Conservation (phyloP, 345 rosid species). For the Citrus trifoliata region DNA sequence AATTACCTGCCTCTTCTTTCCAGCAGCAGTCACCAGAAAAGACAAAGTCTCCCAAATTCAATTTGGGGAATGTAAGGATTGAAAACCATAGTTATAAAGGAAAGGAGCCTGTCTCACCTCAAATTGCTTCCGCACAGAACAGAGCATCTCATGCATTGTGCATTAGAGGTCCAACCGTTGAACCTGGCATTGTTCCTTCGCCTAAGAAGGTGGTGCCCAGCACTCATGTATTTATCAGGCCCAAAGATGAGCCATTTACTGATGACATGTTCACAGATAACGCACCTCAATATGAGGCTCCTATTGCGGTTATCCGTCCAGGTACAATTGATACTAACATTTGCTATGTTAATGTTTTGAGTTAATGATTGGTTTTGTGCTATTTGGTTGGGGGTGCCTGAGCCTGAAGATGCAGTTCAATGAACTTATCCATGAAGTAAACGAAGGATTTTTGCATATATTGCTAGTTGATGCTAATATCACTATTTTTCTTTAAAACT, state of each 20-base stretch:
- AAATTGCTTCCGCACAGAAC: slow-evolving; percentile 18
- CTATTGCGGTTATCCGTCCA: slow-evolving; percentile 47
- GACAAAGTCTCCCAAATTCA: not conserved
- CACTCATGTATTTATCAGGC: slow-evolving; percentile 24
- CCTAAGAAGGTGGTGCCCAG: slow-evolving; percentile 16
- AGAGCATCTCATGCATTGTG: slow-evolving; percentile 24
- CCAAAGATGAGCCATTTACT: slow-evolving; percentile 57
- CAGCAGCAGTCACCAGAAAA: slow-evolving; percentile 15
- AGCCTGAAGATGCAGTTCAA: not conserved
- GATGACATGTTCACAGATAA: slow-evolving; percentile 43
- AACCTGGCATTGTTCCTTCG: slow-evolving; percentile 1
- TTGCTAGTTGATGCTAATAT: not conserved
- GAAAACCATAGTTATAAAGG: slow-evolving; percentile 34
- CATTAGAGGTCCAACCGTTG: slow-evolving; percentile 25
- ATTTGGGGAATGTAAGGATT: slow-evolving; percentile 9
- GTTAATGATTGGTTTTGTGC: not conserved
- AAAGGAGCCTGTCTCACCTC: slow-evolving; percentile 37
- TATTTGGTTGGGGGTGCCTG: not conserved
- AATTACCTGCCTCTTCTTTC: slow-evolving; percentile 20
- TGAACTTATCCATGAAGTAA: not conserved
- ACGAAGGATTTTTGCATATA: not conserved
- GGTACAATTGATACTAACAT: slow-evolving; percentile 27
- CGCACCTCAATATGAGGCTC: slow-evolving; percentile 33
- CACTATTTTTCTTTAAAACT: not conserved
- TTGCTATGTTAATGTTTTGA: not conserved